Conservation (phyloP, 345 rosid species). For the Sonneratia alba region DNA sequence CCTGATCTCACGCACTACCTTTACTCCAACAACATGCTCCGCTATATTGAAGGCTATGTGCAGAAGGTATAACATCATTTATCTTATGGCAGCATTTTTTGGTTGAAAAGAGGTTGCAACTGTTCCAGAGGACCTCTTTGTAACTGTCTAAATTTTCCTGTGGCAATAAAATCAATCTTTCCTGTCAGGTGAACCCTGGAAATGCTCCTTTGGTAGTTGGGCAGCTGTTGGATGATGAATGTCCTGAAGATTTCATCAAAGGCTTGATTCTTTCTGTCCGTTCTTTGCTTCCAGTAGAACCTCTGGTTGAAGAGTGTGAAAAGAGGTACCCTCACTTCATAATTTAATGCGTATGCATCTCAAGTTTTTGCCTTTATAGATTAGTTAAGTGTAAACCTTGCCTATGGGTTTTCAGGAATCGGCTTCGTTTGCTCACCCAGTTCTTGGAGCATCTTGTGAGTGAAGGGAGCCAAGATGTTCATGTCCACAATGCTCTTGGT, state of each 20-base stretch:
- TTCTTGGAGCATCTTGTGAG: constrained; percentile 99
- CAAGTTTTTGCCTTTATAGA: constrained; percentile 1
- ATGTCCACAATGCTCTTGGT: constrained; percentile 98
- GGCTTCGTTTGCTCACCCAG: constrained; percentile 97
- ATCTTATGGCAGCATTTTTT: not conserved
- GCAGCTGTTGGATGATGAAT: constrained; percentile 84
- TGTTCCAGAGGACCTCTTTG: constrained; percentile 11
- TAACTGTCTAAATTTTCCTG: not conserved
- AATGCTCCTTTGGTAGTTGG: constrained; percentile 95
- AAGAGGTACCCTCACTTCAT: constrained; percentile 25
- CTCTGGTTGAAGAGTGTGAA: constrained; percentile 48
- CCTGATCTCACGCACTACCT: constrained; percentile 97
- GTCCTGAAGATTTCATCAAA: constrained; percentile 97
- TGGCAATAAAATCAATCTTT: not conserved
- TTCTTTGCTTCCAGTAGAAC: constrained; percentile 49
- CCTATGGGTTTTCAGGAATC: constrained; percentile 54
- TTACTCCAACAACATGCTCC: constrained; percentile 82
- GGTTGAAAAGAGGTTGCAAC: not conserved
- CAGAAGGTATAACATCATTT: constrained; percentile 60
- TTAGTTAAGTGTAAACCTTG: constrained; percentile 13
- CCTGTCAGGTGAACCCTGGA: constrained; percentile 92
- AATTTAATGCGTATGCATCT: constrained; percentile 30
- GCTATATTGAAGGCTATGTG: constrained; percentile 97
- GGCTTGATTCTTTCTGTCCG: constrained; percentile 88
- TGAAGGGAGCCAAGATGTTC: constrained; percentile 99